Percentiles rank a stretch among this genome's conserved stretches.
phyloP scores from a whole-genome alignment of 2,329 filamentous ascomycete genomes.

The Diaporthe citrichinensis region DNA sequence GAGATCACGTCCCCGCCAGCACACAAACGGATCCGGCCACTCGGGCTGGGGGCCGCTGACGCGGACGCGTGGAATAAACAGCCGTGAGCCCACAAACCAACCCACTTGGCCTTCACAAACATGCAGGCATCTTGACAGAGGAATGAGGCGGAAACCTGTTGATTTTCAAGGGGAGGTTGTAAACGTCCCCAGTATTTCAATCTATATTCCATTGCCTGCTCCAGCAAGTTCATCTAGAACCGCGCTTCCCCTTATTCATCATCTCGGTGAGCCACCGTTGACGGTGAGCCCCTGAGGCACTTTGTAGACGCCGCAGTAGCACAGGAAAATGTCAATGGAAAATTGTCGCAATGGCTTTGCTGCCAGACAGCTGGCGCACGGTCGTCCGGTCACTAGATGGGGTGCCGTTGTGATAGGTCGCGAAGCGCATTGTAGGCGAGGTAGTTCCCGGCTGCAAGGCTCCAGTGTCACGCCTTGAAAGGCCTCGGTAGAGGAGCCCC shows the following conservation, averaged over 20 bases:
- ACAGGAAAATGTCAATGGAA: no score
- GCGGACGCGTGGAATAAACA: conserved; percentile 15
- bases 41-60: not conserved
- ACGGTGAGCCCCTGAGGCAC: conserved; percentile 15
- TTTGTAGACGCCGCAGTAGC: not conserved
- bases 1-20: conserved; percentile 9
- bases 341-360: not conserved
- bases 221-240: conserved; percentile 11
- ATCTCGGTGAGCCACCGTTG: conserved; percentile 2
- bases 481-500: not conserved
- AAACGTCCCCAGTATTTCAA: conserved; percentile 16
- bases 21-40: not conserved
- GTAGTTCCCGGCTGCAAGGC: not conserved
- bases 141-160: conserved; percentile 5
- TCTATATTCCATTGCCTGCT: conserved; percentile 31
- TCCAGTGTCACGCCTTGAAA: conserved; percentile 6
- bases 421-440: not conserved
- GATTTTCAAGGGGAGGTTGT: not conserved
- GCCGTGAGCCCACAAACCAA: conserved; percentile 13
- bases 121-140: conserved; percentile 15
- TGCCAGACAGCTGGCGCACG: not conserved
- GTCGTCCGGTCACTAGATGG: not conserved
- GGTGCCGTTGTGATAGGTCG: not conserved
- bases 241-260: not conserved
- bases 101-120: not conserved